Evolutionary conservation across 1,284 basidiomycete genomes (phyloP), one percentile per base, ranked within the genome.

Genomic region (Puccinia horiana): DNA sequence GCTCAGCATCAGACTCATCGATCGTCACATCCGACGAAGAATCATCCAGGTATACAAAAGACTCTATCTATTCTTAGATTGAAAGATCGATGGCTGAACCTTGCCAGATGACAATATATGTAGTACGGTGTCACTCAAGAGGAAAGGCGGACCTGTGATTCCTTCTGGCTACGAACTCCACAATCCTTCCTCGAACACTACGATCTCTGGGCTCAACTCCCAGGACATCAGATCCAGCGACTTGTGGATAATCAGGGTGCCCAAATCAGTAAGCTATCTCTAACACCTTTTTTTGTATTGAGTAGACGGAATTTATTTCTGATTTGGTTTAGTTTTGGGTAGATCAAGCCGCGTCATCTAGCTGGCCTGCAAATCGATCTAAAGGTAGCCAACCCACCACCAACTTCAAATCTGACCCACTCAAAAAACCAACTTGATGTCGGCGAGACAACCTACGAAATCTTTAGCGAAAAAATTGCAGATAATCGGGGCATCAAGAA

Each of bases 231-330:
- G 32, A 32, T 44, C 52, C 11, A 47, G 26, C 18, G 72, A 74
- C 29, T 74, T 74, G 37, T 74, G 72, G 72, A 32, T 56, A 35
- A 35, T 74, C 44, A 52, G 72, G 47, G 29, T 74, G 20, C 72
- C 72, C n/a, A 74, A 23, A 44, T 47, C n/a, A 29, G 72, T 74
- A 49, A 32, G 72, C 9, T 29, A n/a, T 26, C n/a, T 49, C 11
- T 5, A 37, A 44, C 6, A 65, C 4, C 14, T 69, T 26, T 69
- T 29, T 14, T 42, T 29, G n/a, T n/a, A 20, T 44, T 29, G n/a
- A n/a, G n/a, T n/a, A n/a, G n/a, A n/a, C n/a, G n/a, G n/a, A n/a
- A n/a, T n/a, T n/a, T n/a, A n/a, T n/a, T n/a, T n/a, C n/a, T n/a
- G n/a, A n/a, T n/a, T n/a, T n/a, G n/a, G n/a, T 11, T 73, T 35